Percentiles rank a stretch among this genome's conserved stretches.
phyloP scores from a whole-genome alignment of 495 filamentous ascomycete species.

The Neurospora tetrasperma region DNA sequence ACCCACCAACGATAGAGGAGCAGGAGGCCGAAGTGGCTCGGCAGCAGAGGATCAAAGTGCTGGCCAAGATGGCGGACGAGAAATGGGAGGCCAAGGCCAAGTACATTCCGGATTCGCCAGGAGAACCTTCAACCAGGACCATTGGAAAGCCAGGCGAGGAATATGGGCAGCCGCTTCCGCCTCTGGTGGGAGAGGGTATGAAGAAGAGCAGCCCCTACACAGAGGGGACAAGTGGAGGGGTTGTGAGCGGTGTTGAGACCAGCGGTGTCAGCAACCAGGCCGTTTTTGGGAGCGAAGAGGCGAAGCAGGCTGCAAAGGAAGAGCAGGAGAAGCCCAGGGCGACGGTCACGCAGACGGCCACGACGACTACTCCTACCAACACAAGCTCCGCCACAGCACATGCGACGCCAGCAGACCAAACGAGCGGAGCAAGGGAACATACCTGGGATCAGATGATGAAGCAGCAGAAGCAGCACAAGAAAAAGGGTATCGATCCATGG shows the following conservation, averaged over 20 bases:
- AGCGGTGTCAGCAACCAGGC: no score
- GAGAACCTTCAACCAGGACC: neutral
- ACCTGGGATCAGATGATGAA: constrained; percentile 21
- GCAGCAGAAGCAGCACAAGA: constrained; percentile 14
- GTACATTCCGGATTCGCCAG: constrained; percentile 14
- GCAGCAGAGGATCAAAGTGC: constrained; percentile 55
- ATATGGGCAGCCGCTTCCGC: neutral
- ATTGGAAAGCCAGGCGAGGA: constrained; percentile 1
- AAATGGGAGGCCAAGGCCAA: constrained; percentile 70
- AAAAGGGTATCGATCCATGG: constrained; percentile 49
- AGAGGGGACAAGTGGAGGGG: neutral
- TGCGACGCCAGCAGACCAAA: neutral
- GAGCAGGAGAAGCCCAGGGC: neutral
- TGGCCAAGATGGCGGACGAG: constrained; percentile 72
- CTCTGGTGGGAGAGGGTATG: neutral
- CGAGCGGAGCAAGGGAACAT: constrained; percentile 8
- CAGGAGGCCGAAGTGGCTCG: constrained; percentile 60
- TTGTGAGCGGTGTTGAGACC: neutral
- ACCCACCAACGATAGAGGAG: constrained; percentile 65
- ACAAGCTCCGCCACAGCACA: neutral
- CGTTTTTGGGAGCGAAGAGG: neutral
- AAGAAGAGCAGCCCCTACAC: neutral
- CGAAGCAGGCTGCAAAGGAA: neutral
- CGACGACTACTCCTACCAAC: neutral
- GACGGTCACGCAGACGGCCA: neutral